Evolutionary conservation across 2,329 filamentous ascomycete genomes (phyloP), one percentile per base, ranked within the genome.

Genomic region (Verticillium nubilum): DNA sequence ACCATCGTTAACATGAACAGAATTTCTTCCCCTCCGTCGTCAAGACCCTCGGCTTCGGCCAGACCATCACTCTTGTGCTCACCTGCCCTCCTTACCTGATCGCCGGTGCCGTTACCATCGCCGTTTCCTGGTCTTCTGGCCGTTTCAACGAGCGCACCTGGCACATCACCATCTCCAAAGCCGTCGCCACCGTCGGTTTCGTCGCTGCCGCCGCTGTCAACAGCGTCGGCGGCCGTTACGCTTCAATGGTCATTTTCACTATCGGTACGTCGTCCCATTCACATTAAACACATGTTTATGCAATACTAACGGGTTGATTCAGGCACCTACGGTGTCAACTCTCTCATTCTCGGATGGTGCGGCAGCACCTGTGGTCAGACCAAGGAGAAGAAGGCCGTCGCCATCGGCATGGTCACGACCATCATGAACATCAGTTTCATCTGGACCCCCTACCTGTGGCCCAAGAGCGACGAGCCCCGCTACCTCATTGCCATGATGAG

Each of bases 21-120:
- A 50, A 50, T 19, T 50, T 50, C 42, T 66, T 69, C 73, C 76
- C 75, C 1, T 76, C 75, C 1, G 76, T 78, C 1, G 76, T 82
- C 33, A 67, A 75, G 55, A 78, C 76, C 1, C 74, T 83, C 0
- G 77, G 77, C 0, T 81, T 80, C 69, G 72, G 69, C 56, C 71
- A 65, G 0, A 81, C 77, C 2, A 73, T 80, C 35, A 81, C 80
- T 0, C 72, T 84, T 3, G 74, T 80, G 1, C 73, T 84, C 2
- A 83, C 79, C 9, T 72, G 69, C 47, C 68, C 69, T 12, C 68
- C 69, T 1, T 73, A 71, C 60, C 61, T 73, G 13, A 64, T 72
- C 26, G 67, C 71, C n/a, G 70, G 67, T 2, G 59, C 60, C 19
- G 61, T 70, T 15, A 65, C 67, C 2, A 65, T 72, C 56, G 56